phyloP scores from a whole-genome alignment of 352 stramenopile species.

The Thalassiosira exigua region DNA sequence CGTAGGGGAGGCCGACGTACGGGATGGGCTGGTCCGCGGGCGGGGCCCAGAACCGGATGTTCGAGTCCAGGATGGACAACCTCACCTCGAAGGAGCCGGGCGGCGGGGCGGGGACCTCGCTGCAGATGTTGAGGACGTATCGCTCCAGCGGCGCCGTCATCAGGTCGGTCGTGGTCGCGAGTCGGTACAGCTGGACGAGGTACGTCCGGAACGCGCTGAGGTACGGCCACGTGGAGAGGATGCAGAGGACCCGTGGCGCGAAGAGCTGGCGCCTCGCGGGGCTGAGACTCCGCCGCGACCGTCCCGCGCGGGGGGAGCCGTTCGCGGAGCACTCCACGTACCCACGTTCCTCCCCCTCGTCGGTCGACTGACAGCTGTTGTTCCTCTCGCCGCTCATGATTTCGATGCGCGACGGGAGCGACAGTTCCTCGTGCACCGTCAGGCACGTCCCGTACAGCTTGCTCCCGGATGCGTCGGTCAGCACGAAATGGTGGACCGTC shows the following conservation, averaged over 20 bases:
- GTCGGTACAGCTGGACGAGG: conserved; percentile 90
- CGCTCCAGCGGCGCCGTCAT: conserved; percentile 91
- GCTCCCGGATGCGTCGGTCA: conserved; percentile 78
- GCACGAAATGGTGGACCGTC: conserved; percentile 81
- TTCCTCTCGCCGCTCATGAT: conserved; percentile 17
- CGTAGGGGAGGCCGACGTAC: conserved; percentile 80
- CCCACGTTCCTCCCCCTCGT: conserved; percentile 4
- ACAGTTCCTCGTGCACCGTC: conserved; percentile 79
- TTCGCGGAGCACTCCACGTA: background rate
- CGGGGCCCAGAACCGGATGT: conserved; percentile 82
- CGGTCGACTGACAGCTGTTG: background rate
- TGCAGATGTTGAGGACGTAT: conserved; percentile 97
- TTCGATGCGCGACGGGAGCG: background rate
- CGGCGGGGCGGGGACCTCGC: conserved; percentile 94
- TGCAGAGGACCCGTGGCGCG: conserved; percentile 91
- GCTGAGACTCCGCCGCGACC: background rate
- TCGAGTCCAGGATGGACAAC: conserved; percentile 71
- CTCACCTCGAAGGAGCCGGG: conserved; percentile 84
- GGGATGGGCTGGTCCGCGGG: conserved; percentile 79
- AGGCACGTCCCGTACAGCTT: conserved; percentile 84
- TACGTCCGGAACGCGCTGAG: conserved; percentile 93
- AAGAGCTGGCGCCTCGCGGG: conserved; percentile 76
- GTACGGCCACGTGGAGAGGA: conserved; percentile 96
- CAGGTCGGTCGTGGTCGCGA: conserved; percentile 73
- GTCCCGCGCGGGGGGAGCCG: background rate